Percentiles rank a stretch among this genome's conserved stretches.
phyloP scores from a whole-genome alignment of 2,329 filamentous ascomycete species.

The Ceratocystis variospora region DNA sequence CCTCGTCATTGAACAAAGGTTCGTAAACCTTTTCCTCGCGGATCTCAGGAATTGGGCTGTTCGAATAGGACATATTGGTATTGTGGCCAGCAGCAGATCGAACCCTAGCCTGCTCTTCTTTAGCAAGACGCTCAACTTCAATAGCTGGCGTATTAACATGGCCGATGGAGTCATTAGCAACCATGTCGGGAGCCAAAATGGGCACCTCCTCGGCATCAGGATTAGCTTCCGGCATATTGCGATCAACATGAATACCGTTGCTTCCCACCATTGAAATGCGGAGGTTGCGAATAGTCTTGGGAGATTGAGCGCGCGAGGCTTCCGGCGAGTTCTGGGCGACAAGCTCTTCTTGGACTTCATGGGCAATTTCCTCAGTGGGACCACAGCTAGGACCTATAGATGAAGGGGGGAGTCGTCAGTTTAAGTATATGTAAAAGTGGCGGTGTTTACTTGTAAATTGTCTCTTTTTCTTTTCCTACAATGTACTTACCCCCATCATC shows the following conservation, averaged over 20 bases:
- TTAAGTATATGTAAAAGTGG: neutral
- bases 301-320: slow-evolving; percentile 28
- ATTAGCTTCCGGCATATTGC: slow-evolving; percentile 25
- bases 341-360: slow-evolving; percentile 75
- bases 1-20: slow-evolving; percentile 70
- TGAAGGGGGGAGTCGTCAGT: slow-evolving; percentile 18
- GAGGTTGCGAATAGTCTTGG: slow-evolving; percentile 18
- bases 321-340: slow-evolving; percentile 58
- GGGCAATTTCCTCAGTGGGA: slow-evolving; percentile 82
- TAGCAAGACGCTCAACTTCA: slow-evolving; percentile 47
- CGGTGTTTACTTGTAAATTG: neutral
- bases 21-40: slow-evolving; percentile 92
- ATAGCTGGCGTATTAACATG: slow-evolving; percentile 73
- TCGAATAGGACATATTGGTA: slow-evolving; percentile 31
- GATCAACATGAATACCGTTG: slow-evolving; percentile 64
- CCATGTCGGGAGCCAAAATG: slow-evolving; percentile 79
- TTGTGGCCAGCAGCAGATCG: slow-evolving; percentile 47
- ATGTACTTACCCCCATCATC: slow-evolving; percentile 17
- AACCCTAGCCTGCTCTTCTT: slow-evolving; percentile 45
- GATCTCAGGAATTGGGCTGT: slow-evolving; percentile 59
- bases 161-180: slow-evolving; percentile 49
- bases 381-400: slow-evolving; percentile 31
- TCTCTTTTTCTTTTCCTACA: neutral
- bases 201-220: slow-evolving; percentile 47
- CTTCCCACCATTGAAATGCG: slow-evolving; percentile 32